Conservation (phyloP, 148 eudicot genomes). For the Persicaria maculosa region DNA sequence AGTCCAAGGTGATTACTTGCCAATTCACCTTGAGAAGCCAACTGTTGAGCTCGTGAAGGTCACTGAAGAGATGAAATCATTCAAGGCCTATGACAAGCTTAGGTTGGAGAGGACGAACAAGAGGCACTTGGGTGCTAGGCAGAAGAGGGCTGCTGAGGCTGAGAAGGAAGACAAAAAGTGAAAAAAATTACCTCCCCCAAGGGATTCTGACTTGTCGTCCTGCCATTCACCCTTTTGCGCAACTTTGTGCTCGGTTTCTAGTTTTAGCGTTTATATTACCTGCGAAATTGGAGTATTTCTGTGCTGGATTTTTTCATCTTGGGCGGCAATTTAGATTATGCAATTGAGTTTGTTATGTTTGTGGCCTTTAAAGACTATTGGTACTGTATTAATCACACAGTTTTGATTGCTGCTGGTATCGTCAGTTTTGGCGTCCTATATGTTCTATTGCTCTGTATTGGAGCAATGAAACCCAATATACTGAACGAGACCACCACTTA, state of each 20-base stretch:
- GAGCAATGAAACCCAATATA: too few species aligned
- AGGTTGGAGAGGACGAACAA: conserved; percentile 34
- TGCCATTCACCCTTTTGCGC: background rate
- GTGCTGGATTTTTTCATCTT: too few species aligned
- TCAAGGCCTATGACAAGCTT: conserved; percentile 47
- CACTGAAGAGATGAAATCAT: conserved; percentile 41
- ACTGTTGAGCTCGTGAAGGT: conserved; percentile 41
- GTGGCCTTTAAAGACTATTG: background rate
- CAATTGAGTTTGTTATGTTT: too few species aligned
- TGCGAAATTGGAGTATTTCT: too few species aligned
- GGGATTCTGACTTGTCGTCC: background rate
- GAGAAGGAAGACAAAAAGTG: conserved; percentile 53
- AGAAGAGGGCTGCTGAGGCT: conserved; percentile 53
- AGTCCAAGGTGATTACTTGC: conserved; percentile 39
- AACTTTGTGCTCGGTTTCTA: too few species aligned
- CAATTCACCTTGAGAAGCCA: conserved; percentile 40
- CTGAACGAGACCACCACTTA: too few species aligned
- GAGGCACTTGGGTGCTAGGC: conserved; percentile 39
- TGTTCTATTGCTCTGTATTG: too few species aligned
- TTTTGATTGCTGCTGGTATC: too few species aligned
- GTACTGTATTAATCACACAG: background rate
- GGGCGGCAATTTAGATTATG: too few species aligned
- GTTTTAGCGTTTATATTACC: too few species aligned
- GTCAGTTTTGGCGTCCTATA: too few species aligned
- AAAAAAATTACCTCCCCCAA: background rate